Evolutionary conservation across 2,329 filamentous ascomycete genomes (phyloP), one percentile per base, ranked within the genome.

Genomic region (Bimuria novae-zelandiae): DNA sequence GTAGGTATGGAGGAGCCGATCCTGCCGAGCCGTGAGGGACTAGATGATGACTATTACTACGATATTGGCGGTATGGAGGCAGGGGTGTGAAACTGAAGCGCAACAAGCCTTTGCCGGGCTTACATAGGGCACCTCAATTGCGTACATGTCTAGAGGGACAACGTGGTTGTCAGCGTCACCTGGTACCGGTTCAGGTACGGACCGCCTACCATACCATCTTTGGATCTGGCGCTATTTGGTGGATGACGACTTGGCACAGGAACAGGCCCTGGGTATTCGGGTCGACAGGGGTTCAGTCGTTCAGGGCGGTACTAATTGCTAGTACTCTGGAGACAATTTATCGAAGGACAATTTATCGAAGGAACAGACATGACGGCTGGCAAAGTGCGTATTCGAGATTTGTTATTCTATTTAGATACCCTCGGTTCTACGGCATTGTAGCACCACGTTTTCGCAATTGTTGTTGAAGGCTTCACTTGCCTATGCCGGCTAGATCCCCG

Each of bases 31-130:
- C 80, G 94, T 48, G 89, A 94, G 63, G 92, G 90, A 0, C 73
- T 97, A 61, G 90, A 96, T 72, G 91, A 96, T 61, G 89, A 97
- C 72, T 99, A 95, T 73, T 97, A 89, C 76, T 97, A 95, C 76
- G 90, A 93, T 36, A 75, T 79, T 67, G 74, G 69, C 45, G 68
- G 69, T 2, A 66, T 73, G 63, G 62, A 71, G 27, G 64, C 58
- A 16, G 69, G 68, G 52, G 62, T 55, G 29, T 68, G 63, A 66
- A 55, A 49, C 40, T 52, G 17, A 33, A 39, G 33, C 4, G 21
- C 33, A 46, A 51, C 43, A 46, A 36, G n/a, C n/a, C n/a, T n/a
- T n/a, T n/a, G n/a, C n/a, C n/a, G n/a, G n/a, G n/a, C n/a, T n/a
- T n/a, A n/a, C n/a, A n/a, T n/a, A n/a, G n/a, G n/a, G 30, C 30